phyloP scores from a whole-genome alignment of 2,329 filamentous ascomycete species.

The Nannizzia gypsea region DNA sequence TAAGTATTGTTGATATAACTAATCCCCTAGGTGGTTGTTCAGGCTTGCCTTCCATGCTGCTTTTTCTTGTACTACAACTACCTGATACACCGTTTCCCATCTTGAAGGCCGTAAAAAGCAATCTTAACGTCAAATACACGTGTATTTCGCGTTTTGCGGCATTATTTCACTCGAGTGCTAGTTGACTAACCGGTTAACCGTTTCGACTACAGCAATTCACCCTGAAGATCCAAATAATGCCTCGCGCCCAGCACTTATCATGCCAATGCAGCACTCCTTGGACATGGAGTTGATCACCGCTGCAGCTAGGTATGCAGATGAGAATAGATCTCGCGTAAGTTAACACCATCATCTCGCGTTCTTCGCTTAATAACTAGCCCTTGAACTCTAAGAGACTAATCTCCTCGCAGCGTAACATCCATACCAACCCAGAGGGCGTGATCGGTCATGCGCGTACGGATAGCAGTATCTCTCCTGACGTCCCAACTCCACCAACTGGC shows the following conservation, averaged over 20 bases:
- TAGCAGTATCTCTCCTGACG: neutral
- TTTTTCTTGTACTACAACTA: neutral
- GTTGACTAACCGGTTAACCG: neutral
- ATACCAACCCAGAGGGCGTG: neutral
- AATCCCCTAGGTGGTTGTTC: neutral
- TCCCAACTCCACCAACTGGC: neutral
- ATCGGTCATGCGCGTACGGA: neutral
- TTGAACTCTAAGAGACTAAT: neutral
- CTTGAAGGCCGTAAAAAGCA: neutral
- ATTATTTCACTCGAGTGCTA: neutral
- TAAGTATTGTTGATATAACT: constrained; percentile 1
- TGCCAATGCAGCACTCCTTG: constrained; percentile 3
- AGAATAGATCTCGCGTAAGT: constrained; percentile 3
- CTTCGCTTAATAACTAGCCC: too few species aligned
- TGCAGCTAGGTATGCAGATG: constrained; percentile 1
- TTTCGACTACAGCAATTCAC: neutral
- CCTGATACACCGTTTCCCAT: neutral
- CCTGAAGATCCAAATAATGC: constrained; percentile 1
- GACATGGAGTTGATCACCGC: constrained; percentile 4
- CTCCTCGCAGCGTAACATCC: neutral
- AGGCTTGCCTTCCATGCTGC: neutral
- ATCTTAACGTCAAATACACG: neutral
- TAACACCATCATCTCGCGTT: neutral
- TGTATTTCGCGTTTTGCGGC: neutral
- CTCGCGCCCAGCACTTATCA: neutral